Conservation (phyloP, 768 basidiomycete species). For the Melanogaster broomeanus region DNA sequence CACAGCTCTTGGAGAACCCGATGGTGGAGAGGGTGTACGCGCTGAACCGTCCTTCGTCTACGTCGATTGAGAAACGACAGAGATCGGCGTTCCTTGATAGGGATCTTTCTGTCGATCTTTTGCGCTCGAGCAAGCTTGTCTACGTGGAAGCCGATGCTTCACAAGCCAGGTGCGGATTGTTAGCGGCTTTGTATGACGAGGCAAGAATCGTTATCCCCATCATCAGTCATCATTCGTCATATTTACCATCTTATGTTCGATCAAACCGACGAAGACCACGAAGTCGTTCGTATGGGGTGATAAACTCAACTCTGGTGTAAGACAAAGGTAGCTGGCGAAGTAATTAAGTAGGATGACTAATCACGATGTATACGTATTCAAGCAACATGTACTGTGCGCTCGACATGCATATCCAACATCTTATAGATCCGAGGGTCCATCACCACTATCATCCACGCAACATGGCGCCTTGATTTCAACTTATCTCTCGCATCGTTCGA, state of each 20-base stretch:
- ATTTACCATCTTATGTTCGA: no score
- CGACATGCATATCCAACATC: no score
- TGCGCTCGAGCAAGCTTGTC: conserved; percentile 35
- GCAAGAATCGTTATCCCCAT: conserved; percentile 18
- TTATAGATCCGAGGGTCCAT: conserved; percentile 27
- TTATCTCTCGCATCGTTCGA: conserved; percentile 39
- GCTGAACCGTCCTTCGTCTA: conserved; percentile 29
- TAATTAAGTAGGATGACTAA: no score
- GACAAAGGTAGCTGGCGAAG: no score
- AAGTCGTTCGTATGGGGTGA: no score
- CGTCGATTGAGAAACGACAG: conserved; percentile 28
- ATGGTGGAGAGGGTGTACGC: conserved; percentile 35
- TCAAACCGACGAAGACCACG: no score
- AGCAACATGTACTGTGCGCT: no score
- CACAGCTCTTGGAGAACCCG: conserved; percentile 25
- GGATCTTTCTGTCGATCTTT: conserved; percentile 31
- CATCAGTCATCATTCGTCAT: neutral
- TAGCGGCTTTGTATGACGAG: conserved; percentile 25
- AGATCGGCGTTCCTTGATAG: conserved; percentile 36
- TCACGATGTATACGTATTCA: no score
- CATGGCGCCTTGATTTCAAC: conserved; percentile 46
- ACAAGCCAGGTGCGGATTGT: conserved; percentile 31
- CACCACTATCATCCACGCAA: conserved; percentile 37
- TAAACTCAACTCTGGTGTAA: no score
- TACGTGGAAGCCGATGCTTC: conserved; percentile 41